Evolutionary conservation across 768 basidiomycete species (phyloP).

Genomic region (Phylloporus arenicola): DNA sequence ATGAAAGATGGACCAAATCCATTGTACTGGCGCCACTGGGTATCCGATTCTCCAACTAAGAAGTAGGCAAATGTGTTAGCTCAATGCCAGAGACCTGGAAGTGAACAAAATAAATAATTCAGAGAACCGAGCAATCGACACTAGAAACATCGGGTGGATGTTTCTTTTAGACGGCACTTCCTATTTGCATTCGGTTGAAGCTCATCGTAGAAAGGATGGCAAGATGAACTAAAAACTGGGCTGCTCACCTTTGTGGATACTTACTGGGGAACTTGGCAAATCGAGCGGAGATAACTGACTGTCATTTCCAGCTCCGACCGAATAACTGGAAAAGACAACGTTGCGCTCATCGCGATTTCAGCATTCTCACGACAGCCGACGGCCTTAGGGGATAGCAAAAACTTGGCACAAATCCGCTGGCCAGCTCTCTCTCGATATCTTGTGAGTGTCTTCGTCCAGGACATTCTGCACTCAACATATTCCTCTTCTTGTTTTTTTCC

Average conservation of each 20-base stretch:
- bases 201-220: constrained; percentile 19
- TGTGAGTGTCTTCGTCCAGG: constrained; percentile 22
- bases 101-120: constrained; percentile 6
- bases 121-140: constrained; percentile 35
- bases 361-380: constrained; percentile 36
- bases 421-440: constrained; percentile 12
- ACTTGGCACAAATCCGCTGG: constrained; percentile 18
- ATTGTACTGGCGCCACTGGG: not conserved
- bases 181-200: constrained; percentile 33
- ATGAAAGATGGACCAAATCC: not conserved
- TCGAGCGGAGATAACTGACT: constrained; percentile 3
- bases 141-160: constrained; percentile 18
- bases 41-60: not conserved
- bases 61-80: constrained; percentile 5
- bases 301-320: constrained; percentile 26
- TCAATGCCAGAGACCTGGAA: not conserved
- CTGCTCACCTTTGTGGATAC: constrained; percentile 16
- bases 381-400: constrained; percentile 33
- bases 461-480: constrained; percentile 5
- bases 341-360: constrained; percentile 18
- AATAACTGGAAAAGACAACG: constrained; percentile 26
- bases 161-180: constrained; percentile 34
- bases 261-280: not conserved
- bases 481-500: constrained; percentile 13
- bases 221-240: not conserved